Conservation (phyloP, 177 flowering plant species). For the Telopea speciosissima region DNA sequence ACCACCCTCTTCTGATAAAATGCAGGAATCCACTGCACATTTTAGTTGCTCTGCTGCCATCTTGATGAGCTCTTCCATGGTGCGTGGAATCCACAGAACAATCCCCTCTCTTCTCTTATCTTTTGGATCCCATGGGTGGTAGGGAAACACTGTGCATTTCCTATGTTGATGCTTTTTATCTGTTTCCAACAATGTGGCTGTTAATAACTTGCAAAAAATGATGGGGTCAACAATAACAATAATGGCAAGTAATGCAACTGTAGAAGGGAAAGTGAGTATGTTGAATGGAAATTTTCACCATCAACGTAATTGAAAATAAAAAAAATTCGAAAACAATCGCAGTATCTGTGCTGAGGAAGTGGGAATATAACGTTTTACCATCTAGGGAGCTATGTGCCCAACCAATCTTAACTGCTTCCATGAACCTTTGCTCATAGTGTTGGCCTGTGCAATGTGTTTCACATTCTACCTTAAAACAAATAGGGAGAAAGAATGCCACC, state of each 20-base stretch:
- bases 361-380: too few species aligned
- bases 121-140: constrained; percentile 65
- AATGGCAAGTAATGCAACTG: neutral
- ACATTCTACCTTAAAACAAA: too few species aligned
- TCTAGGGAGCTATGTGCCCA: too few species aligned
- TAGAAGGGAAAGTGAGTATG: neutral
- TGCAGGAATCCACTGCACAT: constrained; percentile 23
- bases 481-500: too few species aligned
- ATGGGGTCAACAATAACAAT: neutral
- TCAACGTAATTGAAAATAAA: too few species aligned
- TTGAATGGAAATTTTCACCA: neutral
- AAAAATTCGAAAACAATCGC: too few species aligned
- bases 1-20: constrained; percentile 78
- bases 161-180: constrained; percentile 32
- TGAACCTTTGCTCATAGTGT: too few species aligned
- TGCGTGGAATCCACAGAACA: constrained; percentile 63
- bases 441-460: too few species aligned
- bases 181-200: constrained; percentile 10
- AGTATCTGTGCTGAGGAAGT: too few species aligned
- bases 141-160: constrained; percentile 84
- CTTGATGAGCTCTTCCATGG: constrained; percentile 55
- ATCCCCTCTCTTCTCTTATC: constrained; percentile 58
- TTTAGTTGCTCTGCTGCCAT: constrained; percentile 44
- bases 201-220: neutral
- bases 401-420: too few species aligned